Evolutionary conservation across 257 asterid species (phyloP), one percentile per base, ranked within the genome.

Genomic region (Solanum etuberosum): DNA sequence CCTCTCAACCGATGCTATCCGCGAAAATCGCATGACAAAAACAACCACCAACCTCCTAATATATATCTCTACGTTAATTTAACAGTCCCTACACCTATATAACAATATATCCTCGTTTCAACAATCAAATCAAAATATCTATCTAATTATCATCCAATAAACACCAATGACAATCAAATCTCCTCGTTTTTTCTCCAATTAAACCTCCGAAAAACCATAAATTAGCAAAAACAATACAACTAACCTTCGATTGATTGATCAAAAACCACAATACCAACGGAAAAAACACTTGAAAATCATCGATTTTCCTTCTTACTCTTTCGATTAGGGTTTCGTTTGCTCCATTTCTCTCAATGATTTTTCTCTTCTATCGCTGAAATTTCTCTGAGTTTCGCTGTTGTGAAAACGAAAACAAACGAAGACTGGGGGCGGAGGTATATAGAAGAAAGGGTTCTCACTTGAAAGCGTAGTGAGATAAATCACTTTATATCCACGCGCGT

Each of bases 1-100:
- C 89, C 91, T 90, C 83, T n/a, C 89, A 87, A 85, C 93, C 83
- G 95, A 92, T 46, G 88, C 92, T 83, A 92, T 87, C 91, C 90
- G 93, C 90, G 96, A 90, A 48, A 94, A 92, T 92, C 93, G 98
- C 99, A 95, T 97, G 91, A 91, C 93, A 92, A 57, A 1, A 57
- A 87, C 34, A 74, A 63, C 84, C 86, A 68, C 90, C 84, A 88
- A 90, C 67, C 37, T 80, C 85, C 86, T 85, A 12, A 32, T 71
- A 32, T 38, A 84, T 29, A 20, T 63, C 32, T 63, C 32, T 63
- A n/a, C 40, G 18, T 51, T n/a, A 38, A 21, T 65, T 40, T 71
- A 13, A 72, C 37, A 78, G 14, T 65, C 76, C 48, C 46, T 29
- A 73, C 54, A 51, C 21, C 61, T 6, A 61, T 76, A 37, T 59